Conservation (phyloP, 805 yeast species). For the Teunomyces tritomae region DNA sequence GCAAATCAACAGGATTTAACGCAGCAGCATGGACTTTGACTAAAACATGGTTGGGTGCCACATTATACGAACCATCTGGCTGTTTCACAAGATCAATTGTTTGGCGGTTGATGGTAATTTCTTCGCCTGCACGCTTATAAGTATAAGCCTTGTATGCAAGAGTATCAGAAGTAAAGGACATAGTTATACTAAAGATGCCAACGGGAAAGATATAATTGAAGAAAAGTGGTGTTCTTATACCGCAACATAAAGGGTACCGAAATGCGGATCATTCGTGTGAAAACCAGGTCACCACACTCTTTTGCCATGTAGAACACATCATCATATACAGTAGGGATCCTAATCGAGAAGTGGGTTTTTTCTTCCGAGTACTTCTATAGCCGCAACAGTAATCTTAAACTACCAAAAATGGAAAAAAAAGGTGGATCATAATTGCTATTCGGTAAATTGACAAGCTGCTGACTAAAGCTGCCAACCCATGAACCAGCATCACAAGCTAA, state of each 20-base stretch:
- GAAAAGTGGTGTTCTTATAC: not conserved
- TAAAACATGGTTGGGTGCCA: constrained; percentile 18
- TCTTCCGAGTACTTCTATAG: no score
- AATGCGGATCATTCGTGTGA: no score
- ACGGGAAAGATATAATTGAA: not conserved
- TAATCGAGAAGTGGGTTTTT: no score
- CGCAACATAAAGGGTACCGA: not conserved
- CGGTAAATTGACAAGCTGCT: no score
- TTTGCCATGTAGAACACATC: no score
- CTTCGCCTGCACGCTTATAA: constrained; percentile 13
- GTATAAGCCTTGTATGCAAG: constrained; percentile 22
- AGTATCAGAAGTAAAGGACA: constrained; percentile 11
- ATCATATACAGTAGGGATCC: no score
- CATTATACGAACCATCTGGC: constrained; percentile 14
- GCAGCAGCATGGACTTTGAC: constrained; percentile 32
- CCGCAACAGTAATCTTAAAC: no score
- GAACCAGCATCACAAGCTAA: no score
- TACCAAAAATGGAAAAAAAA: no score
- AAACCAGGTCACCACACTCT: no score
- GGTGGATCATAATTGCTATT: no score
- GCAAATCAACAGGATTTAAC: constrained; percentile 33
- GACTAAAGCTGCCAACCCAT: no score
- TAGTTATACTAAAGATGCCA: not conserved
- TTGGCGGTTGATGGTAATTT: constrained; percentile 11
- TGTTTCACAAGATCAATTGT: constrained; percentile 10